Conservation (phyloP, 495 filamentous ascomycete genomes). For the Aspergillus mulundensis region DNA sequence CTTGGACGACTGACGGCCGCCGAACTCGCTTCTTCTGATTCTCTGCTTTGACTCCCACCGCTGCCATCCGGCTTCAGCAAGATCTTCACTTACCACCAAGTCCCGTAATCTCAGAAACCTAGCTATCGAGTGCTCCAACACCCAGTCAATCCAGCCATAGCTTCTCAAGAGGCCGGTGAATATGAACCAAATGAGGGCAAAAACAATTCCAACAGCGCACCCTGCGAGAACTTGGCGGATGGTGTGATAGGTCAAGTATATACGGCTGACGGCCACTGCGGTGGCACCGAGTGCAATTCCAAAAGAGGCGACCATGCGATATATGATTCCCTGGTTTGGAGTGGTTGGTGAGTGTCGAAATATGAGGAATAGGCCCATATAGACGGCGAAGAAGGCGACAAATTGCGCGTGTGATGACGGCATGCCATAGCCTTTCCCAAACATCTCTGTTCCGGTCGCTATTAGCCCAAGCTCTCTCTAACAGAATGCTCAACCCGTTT, state of each 20-base stretch:
- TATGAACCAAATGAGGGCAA: constrained; percentile 74
- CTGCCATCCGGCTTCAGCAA: constrained; percentile 90
- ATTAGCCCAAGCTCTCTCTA: background rate
- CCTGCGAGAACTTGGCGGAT: constrained; percentile 81
- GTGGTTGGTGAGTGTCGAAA: constrained; percentile 66
- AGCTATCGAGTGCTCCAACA: constrained; percentile 61
- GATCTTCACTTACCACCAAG: constrained; percentile 82
- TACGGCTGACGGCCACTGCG: constrained; percentile 70
- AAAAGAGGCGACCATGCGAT: constrained; percentile 51
- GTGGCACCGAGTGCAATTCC: constrained; percentile 57
- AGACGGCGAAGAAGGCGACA: constrained; percentile 81
- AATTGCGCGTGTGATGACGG: constrained; percentile 98
- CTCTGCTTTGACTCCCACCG: constrained; percentile 67
- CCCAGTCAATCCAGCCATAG: constrained; percentile 64
- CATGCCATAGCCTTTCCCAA: constrained; percentile 96
- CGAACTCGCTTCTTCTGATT: constrained; percentile 28
- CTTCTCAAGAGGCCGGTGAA: constrained; percentile 61
- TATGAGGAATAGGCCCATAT: constrained; percentile 75
- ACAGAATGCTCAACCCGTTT: background rate
- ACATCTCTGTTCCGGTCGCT: constrained; percentile 55
- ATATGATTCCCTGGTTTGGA: constrained; percentile 48
- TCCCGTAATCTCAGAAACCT: constrained; percentile 70
- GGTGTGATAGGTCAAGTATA: constrained; percentile 95
- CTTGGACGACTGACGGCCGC: constrained; percentile 23
- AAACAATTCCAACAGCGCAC: constrained; percentile 62